Evolutionary conservation across 257 asterid species (phyloP).

Genomic region (Solanum sejunctum): DNA sequence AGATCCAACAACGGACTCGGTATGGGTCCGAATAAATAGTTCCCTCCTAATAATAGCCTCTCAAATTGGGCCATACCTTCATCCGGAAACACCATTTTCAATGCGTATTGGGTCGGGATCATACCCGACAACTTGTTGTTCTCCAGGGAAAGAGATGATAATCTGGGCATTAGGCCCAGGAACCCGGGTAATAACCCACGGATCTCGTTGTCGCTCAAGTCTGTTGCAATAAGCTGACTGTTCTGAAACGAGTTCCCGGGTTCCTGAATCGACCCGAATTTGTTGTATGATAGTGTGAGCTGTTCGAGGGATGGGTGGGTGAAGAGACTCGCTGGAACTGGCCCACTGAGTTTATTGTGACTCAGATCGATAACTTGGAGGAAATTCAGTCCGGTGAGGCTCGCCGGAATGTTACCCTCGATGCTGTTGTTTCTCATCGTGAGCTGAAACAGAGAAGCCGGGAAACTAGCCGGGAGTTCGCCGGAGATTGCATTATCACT

Average conservation of each 20-base stretch:
- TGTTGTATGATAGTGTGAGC: constrained; percentile 46
- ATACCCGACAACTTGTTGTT: constrained; percentile 54
- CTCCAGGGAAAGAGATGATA: constrained; percentile 56
- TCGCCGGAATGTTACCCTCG: constrained; percentile 36
- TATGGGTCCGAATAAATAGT: constrained; percentile 61
- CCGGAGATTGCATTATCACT: constrained; percentile 73
- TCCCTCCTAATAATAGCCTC: constrained; percentile 79
- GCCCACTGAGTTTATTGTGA: constrained; percentile 54
- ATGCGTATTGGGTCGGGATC: constrained; percentile 43
- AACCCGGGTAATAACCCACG: constrained; percentile 72
- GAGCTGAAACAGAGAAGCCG: constrained; percentile 38
- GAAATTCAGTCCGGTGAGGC: constrained; percentile 2
- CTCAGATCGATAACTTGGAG: constrained; percentile 72
- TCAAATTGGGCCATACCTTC: constrained; percentile 33
- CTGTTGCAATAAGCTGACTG: constrained; percentile 59
- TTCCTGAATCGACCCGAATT: constrained; percentile 33
- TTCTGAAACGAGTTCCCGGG: constrained; percentile 27
- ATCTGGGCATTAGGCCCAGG: constrained; percentile 55
- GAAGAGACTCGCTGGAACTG: constrained; percentile 56
- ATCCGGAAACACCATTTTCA: constrained; percentile 37
- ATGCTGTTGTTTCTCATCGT: constrained; percentile 45
- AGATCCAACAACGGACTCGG: constrained; percentile 59
- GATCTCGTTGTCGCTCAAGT: constrained; percentile 47
- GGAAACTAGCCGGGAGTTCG: constrained; percentile 31
- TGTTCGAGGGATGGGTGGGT: constrained; percentile 64